Base-by-base conservation (phyloP, 2,329 filamentous ascomycete species). In the Endoconidiophora polonica region DNA sequence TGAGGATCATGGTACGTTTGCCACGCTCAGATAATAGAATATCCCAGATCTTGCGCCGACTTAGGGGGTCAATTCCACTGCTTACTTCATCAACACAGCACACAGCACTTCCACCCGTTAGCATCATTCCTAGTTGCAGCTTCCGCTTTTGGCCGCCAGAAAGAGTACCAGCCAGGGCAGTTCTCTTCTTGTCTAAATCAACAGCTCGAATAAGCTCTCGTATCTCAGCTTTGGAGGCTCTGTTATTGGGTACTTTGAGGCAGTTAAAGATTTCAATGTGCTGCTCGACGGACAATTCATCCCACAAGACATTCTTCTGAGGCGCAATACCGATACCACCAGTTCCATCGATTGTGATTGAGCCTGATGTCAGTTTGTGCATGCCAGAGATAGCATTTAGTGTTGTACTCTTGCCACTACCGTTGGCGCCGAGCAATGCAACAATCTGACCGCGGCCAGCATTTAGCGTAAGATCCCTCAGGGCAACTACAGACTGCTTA, bases 241-340 rank as follows among this genome's bases (percentile, higher is more conserved):
- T 64, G 1, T 69, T 67, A 1, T 66, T 64, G 0, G 74, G 73
- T 0, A 81, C 74, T 60, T 95, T 95, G 45, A 95, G 70, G 43
- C 72, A 71, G 61, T 91, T 90, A 67, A 94, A 94, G 46, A 94
- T 84, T 7, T 67, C 66, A 14, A 94, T 77, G 58, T 94, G 88
- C 62, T 94, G 86, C 58, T 79, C 76, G 0, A 94, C 86, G 0
- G 84, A 93, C 50, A 95, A 66, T 52, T 87, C 81, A 57, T 90
- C 83, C 87, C 88, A 95, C 29, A 95, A 72, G 4, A 95, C 88
- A 58, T 95, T 95, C 68, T 90, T 88, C 61, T 95, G 88, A 0
- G 88, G 88, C 51, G 86, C 90, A 40, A 94, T 79, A 12, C 88
- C 88, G 18, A 95, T 72, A 0, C 85, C 86, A 7, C 84, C 84